These are phyloP conservation scores for Heimioporus sp. DNA, from an alignment of 768 basidiomycete species.

Conservation along the genomic window DNA sequence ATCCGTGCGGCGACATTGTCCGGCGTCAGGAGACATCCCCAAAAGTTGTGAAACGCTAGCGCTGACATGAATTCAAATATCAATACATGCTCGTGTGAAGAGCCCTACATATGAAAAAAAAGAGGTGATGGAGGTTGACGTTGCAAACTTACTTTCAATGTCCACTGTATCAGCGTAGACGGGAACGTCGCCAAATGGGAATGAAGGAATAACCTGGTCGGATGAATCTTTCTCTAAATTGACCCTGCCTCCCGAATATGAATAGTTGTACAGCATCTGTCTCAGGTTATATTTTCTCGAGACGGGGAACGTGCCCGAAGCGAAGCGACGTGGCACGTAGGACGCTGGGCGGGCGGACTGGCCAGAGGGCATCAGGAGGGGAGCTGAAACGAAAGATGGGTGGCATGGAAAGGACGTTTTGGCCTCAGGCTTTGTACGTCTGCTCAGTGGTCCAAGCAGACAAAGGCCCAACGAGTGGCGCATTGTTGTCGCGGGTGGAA, in stretches of 20 bases:
- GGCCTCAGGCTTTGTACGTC: slow-evolving; percentile 13
- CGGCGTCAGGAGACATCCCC: slow-evolving; percentile 36
- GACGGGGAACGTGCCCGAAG: slow-evolving; percentile 29
- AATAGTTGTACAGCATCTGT: slow-evolving; percentile 28
- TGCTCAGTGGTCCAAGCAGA: slow-evolving; percentile 5
- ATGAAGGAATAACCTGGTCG: slow-evolving; percentile 32
- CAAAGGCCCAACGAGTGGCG: slow-evolving; percentile 5
- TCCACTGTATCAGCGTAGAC: slow-evolving; percentile 41
- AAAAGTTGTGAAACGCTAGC: slow-evolving; percentile 32
- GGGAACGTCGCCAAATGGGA: slow-evolving; percentile 27
- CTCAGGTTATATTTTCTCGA: slow-evolving; percentile 22
- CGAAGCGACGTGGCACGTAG: slow-evolving; percentile 18
- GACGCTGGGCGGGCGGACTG: slow-evolving; percentile 5
- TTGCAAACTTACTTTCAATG: slow-evolving; percentile 39
- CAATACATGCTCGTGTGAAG: not conserved
- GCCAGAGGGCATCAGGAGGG: slow-evolving; percentile 6
- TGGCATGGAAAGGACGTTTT: too few relatives aligned
- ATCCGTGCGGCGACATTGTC: slow-evolving; percentile 27
- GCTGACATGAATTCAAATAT: slow-evolving; percentile 13
- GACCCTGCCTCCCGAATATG: not conserved
- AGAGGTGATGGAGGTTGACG: not conserved
- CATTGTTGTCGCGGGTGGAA: not conserved
- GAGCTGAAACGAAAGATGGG: too few relatives aligned
- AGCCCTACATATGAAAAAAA: not conserved
- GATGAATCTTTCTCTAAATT: slow-evolving; percentile 5